phyloP scores from a whole-genome alignment of 306 rosid genomes.

The Castanopsis chinensis region DNA sequence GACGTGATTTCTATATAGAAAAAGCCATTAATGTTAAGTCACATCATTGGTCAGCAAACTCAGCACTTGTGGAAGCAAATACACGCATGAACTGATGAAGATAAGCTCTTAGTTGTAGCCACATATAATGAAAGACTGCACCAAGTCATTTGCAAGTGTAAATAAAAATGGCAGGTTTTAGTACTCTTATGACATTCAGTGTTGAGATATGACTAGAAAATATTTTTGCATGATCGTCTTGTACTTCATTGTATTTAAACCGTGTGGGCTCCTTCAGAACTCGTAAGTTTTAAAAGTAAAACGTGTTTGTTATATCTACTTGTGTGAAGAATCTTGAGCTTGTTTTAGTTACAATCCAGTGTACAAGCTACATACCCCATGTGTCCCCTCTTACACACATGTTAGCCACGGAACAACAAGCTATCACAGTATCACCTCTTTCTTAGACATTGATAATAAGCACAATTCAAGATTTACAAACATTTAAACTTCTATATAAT shows the following conservation, averaged over 20 bases:
- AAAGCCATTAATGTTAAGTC: background rate
- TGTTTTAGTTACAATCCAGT: background rate
- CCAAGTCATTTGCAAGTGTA: too few species aligned
- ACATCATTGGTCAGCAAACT: background rate
- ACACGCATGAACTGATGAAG: background rate
- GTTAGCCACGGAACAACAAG: background rate
- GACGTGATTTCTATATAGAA: background rate
- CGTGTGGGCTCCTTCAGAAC: background rate
- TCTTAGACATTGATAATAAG: too few species aligned
- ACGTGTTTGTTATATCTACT: background rate
- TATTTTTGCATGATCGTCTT: too few species aligned
- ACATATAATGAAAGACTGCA: background rate
- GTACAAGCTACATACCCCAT: background rate
- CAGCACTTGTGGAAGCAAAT: background rate
- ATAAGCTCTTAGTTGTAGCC: background rate
- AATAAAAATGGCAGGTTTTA: background rate
- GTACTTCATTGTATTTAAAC: too few species aligned
- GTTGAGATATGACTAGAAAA: background rate
- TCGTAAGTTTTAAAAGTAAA: background rate
- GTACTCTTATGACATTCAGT: background rate
- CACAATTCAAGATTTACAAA: background rate
- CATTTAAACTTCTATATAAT: background rate
- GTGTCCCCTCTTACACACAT: background rate
- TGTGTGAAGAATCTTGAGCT: background rate
- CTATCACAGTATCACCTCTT: background rate